Evolutionary conservation across 495 filamentous ascomycete genomes (phyloP).

Genomic region (Penicillium paradoxum): DNA sequence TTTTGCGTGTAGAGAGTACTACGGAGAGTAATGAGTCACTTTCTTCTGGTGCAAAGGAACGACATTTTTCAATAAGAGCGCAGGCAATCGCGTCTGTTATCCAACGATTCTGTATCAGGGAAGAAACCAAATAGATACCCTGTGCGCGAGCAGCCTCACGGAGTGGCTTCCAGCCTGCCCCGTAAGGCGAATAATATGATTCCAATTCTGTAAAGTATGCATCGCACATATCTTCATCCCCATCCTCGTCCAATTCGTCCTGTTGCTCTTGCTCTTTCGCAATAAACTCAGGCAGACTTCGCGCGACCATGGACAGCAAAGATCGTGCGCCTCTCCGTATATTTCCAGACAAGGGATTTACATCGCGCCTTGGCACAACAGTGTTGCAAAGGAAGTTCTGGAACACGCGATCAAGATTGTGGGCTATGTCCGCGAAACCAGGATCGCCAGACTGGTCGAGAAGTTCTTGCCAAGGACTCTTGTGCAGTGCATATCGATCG

Average conservation of each 20-base stretch:
- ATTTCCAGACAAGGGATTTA: neutral
- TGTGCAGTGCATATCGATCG: slow-evolving; percentile 23
- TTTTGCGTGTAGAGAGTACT: slow-evolving; percentile 24
- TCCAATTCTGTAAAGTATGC: slow-evolving; percentile 66
- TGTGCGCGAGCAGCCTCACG: slow-evolving; percentile 62
- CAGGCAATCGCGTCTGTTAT: slow-evolving; percentile 29
- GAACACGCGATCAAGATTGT: slow-evolving; percentile 34
- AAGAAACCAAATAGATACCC: slow-evolving; percentile 54
- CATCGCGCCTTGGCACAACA: slow-evolving; percentile 7
- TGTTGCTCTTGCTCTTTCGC: slow-evolving; percentile 52
- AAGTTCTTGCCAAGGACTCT: slow-evolving; percentile 39
- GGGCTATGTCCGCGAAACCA: slow-evolving; percentile 35
- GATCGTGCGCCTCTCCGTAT: slow-evolving; percentile 41
- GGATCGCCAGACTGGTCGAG: slow-evolving; percentile 34
- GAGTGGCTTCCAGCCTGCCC: slow-evolving; percentile 60
- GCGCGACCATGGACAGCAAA: slow-evolving; percentile 60
- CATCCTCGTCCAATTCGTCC: slow-evolving; percentile 44
- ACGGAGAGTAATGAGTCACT: slow-evolving; percentile 33
- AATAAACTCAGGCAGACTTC: slow-evolving; percentile 61
- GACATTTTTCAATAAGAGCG: slow-evolving; percentile 33
- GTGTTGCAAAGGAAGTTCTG: slow-evolving; percentile 39
- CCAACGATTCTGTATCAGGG: slow-evolving; percentile 49
- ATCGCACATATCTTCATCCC: slow-evolving; percentile 44
- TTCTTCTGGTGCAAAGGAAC: slow-evolving; percentile 33
- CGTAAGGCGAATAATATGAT: slow-evolving; percentile 45